phyloP scores from a whole-genome alignment of 2,329 filamentous ascomycete genomes.

The Sarocladium oryzae region DNA sequence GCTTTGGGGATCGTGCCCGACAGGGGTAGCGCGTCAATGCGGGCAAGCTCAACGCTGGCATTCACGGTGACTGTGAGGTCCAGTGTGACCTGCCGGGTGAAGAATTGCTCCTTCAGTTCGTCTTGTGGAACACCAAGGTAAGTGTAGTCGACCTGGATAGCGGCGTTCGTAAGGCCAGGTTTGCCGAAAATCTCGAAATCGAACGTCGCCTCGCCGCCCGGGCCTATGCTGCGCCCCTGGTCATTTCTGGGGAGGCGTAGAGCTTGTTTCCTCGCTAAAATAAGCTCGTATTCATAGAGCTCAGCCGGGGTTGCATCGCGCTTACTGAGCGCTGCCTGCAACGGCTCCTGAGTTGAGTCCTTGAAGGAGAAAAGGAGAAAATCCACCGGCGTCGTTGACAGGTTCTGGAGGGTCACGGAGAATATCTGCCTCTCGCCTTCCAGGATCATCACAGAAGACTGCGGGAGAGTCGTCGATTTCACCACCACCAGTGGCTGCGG shows the following conservation, averaged over 20 bases:
- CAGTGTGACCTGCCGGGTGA: conserved; percentile 75
- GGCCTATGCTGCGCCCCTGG: conserved; percentile 53
- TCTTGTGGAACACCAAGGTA: conserved; percentile 65
- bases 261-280: conserved; percentile 68
- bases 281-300: conserved; percentile 78
- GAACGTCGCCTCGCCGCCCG: conserved; percentile 64
- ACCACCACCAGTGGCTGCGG: conserved; percentile 72
- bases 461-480: conserved; percentile 69
- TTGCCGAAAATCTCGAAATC: conserved; percentile 82
- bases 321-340: conserved; percentile 68
- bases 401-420: conserved; percentile 73
- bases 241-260: conserved; percentile 49
- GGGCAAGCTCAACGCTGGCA: conserved; percentile 74
- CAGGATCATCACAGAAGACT: conserved; percentile 84
- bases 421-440: conserved; percentile 81
- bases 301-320: conserved; percentile 74
- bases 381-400: conserved; percentile 69
- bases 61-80: conserved; percentile 87
- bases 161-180: conserved; percentile 71
- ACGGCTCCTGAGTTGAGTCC: conserved; percentile 73
- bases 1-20: conserved; percentile 56
- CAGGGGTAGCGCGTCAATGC: conserved; percentile 73
- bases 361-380: conserved; percentile 84
- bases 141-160: conserved; percentile 81
- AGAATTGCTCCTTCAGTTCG: conserved; percentile 66